Evolutionary conservation across 2,329 filamentous ascomycete genomes (phyloP), one percentile per base, ranked within the genome.

Genomic region (Scedosporium aurantiacum): DNA sequence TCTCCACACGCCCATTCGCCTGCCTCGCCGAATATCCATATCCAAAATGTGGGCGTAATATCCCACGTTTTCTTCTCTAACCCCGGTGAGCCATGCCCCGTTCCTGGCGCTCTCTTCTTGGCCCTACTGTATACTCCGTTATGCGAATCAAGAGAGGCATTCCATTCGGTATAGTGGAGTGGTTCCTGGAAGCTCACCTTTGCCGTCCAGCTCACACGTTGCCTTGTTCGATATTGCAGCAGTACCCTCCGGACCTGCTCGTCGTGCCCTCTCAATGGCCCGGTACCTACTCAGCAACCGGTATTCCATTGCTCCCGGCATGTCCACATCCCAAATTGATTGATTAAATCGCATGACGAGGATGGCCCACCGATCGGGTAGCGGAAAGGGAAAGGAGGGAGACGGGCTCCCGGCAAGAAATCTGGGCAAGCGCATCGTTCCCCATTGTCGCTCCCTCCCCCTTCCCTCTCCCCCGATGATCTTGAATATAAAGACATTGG

Each of bases 291-390:
- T 52, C 43, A 50, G 57, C 41, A 60, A 60, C 21, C 28, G 43
- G 5, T 21, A 16, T 52, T 60, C 58, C 58, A 40, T 28, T 2
- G 23, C 18, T 27, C 37, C 4, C 57, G 50, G 50, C 50, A 54
- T 54, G 50, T 14, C n/a, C 50, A 28, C 27, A 54, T 50, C 58
- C 41, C 58, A 60, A 50, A 60, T 60, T 52, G 43, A 32, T 50
- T 50, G 28, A 47, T 28, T 45, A 21, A 50, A 52, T 50, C 25
- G 18, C 21, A 60, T 52, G 43, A 52, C 43, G 55, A 40, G 55
- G 23, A 27, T 54, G 50, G 50, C 23, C 50, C 50, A 28, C 43
- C 5, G 32, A 21, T 45, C 40, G 16, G 58, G 58, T 28, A 32
- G 12, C 43, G 43, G 58, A 21, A 10, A 18, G 21, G 23, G 28